Conservation (phyloP, 495 filamentous ascomycete species). For the Penicillium angulare region DNA sequence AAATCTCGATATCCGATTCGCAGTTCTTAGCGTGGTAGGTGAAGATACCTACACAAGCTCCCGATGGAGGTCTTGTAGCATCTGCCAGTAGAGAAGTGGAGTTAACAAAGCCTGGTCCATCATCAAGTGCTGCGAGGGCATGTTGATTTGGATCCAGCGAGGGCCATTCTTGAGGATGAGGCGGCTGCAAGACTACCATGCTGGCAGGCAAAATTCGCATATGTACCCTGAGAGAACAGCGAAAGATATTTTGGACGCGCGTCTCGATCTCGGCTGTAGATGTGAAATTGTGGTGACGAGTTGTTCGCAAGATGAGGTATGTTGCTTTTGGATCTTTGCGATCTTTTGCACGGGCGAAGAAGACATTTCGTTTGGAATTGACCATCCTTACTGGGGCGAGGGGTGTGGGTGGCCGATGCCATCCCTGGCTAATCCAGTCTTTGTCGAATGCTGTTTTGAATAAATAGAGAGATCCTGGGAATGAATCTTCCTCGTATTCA, state of each 20-base stretch:
- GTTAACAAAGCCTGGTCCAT: background rate
- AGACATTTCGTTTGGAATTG: constrained; percentile 66
- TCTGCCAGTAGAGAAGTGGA: background rate
- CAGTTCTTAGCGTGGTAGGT: constrained; percentile 62
- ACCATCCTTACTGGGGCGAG: constrained; percentile 50
- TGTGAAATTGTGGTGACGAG: constrained; percentile 53
- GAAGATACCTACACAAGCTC: constrained; percentile 71
- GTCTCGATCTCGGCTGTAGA: constrained; percentile 66
- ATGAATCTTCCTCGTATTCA: background rate
- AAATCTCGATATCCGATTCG: constrained; percentile 77
- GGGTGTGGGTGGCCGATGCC: constrained; percentile 50
- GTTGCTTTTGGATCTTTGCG: constrained; percentile 31
- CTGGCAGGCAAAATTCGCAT: constrained; percentile 34
- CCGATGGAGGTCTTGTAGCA: constrained; percentile 13
- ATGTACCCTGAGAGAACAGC: constrained; percentile 61
- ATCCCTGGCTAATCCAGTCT: constrained; percentile 60
- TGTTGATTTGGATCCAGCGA: background rate
- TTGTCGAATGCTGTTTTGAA: constrained; percentile 37
- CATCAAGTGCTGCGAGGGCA: background rate
- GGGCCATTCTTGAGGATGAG: constrained; percentile 3
- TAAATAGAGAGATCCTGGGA: constrained; percentile 23
- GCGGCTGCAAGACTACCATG: constrained; percentile 12
- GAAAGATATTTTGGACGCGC: constrained; percentile 50
- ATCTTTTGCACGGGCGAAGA: constrained; percentile 46
- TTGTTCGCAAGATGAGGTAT: constrained; percentile 62